phyloP scores from a whole-genome alignment of 257 asterid genomes.

The Apocynum venetum region DNA sequence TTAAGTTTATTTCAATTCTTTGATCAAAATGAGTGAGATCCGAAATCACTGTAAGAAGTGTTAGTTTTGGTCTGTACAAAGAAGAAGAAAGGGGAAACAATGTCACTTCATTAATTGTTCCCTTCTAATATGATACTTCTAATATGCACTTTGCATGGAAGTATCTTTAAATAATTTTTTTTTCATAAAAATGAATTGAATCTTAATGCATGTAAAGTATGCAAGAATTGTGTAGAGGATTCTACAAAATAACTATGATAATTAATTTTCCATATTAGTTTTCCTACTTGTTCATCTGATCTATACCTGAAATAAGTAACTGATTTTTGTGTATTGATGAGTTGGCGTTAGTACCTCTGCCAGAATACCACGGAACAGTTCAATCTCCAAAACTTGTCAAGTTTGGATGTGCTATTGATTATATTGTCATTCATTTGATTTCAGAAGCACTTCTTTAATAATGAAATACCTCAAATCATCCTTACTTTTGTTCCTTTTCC shows the following conservation, averaged over 20 bases:
- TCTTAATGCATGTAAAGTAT: not conserved
- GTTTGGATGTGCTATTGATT: not conserved
- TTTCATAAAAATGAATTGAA: not conserved
- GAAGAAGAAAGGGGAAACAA: not conserved
- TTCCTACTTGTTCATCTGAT: not conserved
- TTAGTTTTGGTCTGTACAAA: not conserved
- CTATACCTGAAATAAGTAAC: not conserved
- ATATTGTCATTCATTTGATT: not conserved
- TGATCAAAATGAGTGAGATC: not conserved
- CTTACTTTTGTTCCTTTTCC: not conserved
- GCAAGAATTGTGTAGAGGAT: not conserved
- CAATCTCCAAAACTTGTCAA: not conserved
- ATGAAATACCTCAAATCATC: not conserved
- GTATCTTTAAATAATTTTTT: not conserved
- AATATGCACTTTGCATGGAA: not conserved
- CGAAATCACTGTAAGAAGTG: not conserved
- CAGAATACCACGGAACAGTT: not conserved
- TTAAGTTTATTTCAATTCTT: not conserved
- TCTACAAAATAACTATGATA: not conserved
- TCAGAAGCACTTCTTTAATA: not conserved
- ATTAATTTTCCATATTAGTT: not conserved
- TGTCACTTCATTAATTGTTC: too few species aligned
- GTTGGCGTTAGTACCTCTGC: not conserved
- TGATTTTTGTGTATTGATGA: not conserved
- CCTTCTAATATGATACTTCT: not conserved